Percentiles rank a stretch among this genome's conserved stretches.
Conservation (phyloP, 139 green algal genomes). For the Dunaliella primolecta region DNA sequence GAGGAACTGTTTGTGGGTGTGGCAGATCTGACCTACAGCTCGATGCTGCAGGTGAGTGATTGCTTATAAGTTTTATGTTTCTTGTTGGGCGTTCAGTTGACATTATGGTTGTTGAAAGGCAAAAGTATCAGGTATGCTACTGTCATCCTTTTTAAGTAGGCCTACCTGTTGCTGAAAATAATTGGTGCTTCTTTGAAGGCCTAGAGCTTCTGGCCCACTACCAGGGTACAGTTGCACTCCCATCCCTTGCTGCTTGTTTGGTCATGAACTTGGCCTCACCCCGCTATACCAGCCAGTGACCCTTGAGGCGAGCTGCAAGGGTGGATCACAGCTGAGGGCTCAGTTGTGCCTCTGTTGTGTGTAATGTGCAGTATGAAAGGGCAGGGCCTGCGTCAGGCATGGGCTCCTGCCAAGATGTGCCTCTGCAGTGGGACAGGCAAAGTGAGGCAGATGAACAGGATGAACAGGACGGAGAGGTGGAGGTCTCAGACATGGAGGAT, state of each 20-base stretch:
- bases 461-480: neutral
- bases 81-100: neutral
- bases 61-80: neutral
- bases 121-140: neutral
- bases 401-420: neutral
- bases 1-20: conserved; percentile 64
- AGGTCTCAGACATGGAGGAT: neutral
- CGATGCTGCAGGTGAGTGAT: conserved; percentile 44
- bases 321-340: neutral
- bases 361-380: neutral
- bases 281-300: neutral
- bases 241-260: too few relatives aligned
- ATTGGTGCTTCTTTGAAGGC: neutral
- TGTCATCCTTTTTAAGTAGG: too few relatives aligned
- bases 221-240: too few relatives aligned
- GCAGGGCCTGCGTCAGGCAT: neutral
- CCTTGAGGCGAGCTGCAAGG: neutral
- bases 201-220: too few relatives aligned
- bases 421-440: neutral
- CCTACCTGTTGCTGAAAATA: neutral
- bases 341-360: neutral
- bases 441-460: neutral
- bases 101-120: neutral
- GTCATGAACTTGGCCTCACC: neutral
- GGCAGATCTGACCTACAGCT: conserved; percentile 56